These are phyloP conservation scores for Pyrenophora seminiperda DNA, from an alignment of 2,329 filamentous ascomycete species.

Conservation along the genomic window DNA sequence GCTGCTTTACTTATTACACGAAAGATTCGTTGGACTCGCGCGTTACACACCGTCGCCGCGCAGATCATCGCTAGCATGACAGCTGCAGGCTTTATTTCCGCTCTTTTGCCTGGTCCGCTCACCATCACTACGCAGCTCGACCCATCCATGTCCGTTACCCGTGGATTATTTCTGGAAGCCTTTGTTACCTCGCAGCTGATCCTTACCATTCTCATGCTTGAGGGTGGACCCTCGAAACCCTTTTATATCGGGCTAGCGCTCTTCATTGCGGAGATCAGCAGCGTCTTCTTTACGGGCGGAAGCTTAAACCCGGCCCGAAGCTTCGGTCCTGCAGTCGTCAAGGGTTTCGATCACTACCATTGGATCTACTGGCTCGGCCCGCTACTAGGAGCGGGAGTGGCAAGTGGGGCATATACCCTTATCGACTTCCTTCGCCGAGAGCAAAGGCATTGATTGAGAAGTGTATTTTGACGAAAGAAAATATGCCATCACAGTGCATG, in stretches of 20 bases:
- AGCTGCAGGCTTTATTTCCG: conserved; percentile 36
- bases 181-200: conserved; percentile 45
- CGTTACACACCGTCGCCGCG: conserved; percentile 31
- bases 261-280: conserved; percentile 63
- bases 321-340: conserved; percentile 54
- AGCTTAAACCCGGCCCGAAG: conserved; percentile 54
- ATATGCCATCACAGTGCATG: background rate
- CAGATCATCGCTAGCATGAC: conserved; percentile 40
- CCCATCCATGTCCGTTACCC: conserved; percentile 28
- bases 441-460: background rate
- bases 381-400: conserved; percentile 49
- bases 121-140: conserved; percentile 31
- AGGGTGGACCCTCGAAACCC: conserved; percentile 66
- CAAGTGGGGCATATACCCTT: conserved; percentile 54
- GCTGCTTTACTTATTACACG: conserved; percentile 29
- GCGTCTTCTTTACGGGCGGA: conserved; percentile 55
- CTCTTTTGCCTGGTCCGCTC: conserved; percentile 38
- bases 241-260: conserved; percentile 72
- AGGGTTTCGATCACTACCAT: conserved; percentile 46
- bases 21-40: conserved; percentile 30
- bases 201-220: conserved; percentile 60
- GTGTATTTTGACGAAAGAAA: too few species aligned
- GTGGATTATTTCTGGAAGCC: conserved; percentile 37
- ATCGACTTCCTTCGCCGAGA: conserved; percentile 36
- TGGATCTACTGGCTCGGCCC: conserved; percentile 53